Base-by-base conservation (phyloP, 345 rosid species). In the Lenwebbia sp. region DNA sequence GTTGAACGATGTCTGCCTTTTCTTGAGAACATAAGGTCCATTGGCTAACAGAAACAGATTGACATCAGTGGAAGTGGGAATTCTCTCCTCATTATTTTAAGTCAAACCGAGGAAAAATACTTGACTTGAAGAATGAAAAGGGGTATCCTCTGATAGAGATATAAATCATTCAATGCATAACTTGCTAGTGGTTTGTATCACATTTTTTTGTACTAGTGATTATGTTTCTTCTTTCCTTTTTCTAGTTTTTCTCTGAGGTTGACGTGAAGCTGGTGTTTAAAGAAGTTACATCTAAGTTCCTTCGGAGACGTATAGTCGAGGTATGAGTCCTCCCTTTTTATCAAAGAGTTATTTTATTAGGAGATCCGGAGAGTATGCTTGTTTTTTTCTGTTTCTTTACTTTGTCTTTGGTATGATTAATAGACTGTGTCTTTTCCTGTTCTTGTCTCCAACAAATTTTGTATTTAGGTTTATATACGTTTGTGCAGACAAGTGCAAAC, bases 251-350 rank as follows among this genome's bases (percentile, higher is more conserved):
- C 88, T 90, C 95, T 21, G 99, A 97, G 93, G 98, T 96, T 65
- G 99, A 97, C 92, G 99, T 96, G 92, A 97, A 97, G 94, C 92
- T 97, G 88, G 99, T 96, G 83, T 97, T 96, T 88, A 97, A 97
- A 91, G 99, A 97, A 87, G 98, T 97, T 85, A 89, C 96, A 60
- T 96, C 99, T 84, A 94, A 95, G 91, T 91, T 94, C 92, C 91
- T 97, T 23, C 91, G 99, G 83, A 95, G 90, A 87, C 96, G 96
- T 85, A 96, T 97, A 85, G 99, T 97, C 58, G 96, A 97, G 99
- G 99, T 96, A 93, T 89, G 90, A 54, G 15, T n/a, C 54, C 56
- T 90, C 58, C 84, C 83, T 56, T 53, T 22, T 62, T 54, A 60
- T 65, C 40, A 55, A 44, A 52, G 54, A 58, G 28, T 55, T 33